phyloP scores from a whole-genome alignment of 306 rosid genomes.

The Vigna radiata region DNA sequence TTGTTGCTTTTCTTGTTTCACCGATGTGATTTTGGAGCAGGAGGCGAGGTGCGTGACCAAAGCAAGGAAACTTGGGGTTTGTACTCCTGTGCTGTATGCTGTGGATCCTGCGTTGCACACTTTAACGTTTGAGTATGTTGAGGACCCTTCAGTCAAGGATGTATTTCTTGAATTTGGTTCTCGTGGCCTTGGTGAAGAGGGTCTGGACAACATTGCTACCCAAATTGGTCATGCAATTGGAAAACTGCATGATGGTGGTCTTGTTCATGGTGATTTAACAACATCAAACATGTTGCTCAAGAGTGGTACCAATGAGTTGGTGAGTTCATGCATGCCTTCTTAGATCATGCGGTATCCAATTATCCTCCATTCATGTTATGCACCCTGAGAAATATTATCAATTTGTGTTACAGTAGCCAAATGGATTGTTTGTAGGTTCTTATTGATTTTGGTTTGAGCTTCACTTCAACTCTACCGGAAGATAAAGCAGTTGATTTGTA shows the following conservation, averaged over 20 bases:
- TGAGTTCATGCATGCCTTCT: constrained; percentile 48
- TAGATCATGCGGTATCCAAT: background rate
- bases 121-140: constrained; percentile 75
- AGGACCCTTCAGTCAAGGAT: constrained; percentile 82
- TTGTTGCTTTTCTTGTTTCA: constrained; percentile 21
- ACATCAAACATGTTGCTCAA: constrained; percentile 85
- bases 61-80: constrained; percentile 85
- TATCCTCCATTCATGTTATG: background rate
- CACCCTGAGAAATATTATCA: constrained; percentile 29
- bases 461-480: constrained; percentile 86
- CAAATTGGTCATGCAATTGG: constrained; percentile 86
- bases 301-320: constrained; percentile 67
- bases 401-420: constrained; percentile 14
- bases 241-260: constrained; percentile 86
- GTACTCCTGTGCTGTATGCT: constrained; percentile 71
- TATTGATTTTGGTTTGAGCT: constrained; percentile 95
- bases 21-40: constrained; percentile 49
- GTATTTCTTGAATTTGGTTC: constrained; percentile 74
- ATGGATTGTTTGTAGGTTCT: constrained; percentile 64
- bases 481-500: constrained; percentile 96
- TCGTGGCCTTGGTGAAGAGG: constrained; percentile 51
- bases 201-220: constrained; percentile 57
- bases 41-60: constrained; percentile 96
- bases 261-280: constrained; percentile 87
- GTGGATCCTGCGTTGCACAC: constrained; percentile 74